Evolutionary conservation across 2,329 filamentous ascomycete genomes (phyloP).

Genomic region (Claviceps monticola): DNA sequence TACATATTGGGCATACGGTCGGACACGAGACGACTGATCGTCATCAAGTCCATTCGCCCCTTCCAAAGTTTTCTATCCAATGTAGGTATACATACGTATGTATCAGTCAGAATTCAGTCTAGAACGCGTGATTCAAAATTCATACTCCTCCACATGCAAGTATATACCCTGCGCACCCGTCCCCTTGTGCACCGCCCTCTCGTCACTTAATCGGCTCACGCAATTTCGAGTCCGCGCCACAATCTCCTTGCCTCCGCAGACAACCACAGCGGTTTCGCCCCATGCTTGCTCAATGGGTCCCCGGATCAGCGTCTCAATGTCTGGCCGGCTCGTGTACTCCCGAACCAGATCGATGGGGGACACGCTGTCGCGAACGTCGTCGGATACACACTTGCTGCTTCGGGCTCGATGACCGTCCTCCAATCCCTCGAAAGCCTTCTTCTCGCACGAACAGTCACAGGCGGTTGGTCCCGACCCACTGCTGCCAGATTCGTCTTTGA

Average conservation of each 20-base stretch:
- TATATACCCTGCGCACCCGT: constrained; percentile 50
- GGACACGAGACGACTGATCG: too few species aligned
- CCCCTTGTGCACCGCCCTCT: constrained; percentile 49
- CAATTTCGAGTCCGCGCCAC: constrained; percentile 40
- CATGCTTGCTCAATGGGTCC: constrained; percentile 41
- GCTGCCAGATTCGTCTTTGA: background rate
- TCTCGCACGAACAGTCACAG: background rate
- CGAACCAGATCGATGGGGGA: constrained; percentile 21
- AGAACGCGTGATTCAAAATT: constrained; percentile 23
- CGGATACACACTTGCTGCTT: background rate
- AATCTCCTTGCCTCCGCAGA: constrained; percentile 43
- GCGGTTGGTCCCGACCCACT: background rate
- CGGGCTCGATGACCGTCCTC: background rate
- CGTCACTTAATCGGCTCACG: constrained; percentile 42
- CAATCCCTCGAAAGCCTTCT: background rate
- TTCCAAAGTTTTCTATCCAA: too few species aligned
- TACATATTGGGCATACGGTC: too few species aligned
- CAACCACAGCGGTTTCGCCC: constrained; percentile 47
- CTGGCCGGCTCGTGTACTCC: constrained; percentile 32
- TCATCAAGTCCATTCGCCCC: too few species aligned
- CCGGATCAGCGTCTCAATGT: constrained; percentile 38
- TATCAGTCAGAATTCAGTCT: too few species aligned
- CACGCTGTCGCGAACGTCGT: background rate
- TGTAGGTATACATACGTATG: background rate
- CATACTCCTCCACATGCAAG: constrained; percentile 47